phyloP scores from a whole-genome alignment of 2,329 filamentous ascomycete genomes.

The Ceratocystis cacaofunesta region DNA sequence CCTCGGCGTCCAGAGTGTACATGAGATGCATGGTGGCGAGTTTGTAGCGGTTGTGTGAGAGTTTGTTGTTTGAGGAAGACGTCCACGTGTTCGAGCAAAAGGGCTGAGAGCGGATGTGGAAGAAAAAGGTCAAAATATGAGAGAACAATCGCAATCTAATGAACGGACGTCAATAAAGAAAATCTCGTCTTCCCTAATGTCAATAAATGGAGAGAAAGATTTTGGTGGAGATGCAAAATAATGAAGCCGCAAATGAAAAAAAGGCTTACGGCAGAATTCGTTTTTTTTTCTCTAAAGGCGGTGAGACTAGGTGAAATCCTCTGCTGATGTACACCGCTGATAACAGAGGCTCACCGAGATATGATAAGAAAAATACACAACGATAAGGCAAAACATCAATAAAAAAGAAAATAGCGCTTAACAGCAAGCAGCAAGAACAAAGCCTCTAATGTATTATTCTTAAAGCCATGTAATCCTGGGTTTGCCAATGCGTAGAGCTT shows the following conservation, averaged over 20 bases:
- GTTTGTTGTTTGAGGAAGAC: neutral
- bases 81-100: neutral
- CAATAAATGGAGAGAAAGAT: neutral
- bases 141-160: neutral
- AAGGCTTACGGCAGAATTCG: constrained; percentile 13
- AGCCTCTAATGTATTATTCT: no score
- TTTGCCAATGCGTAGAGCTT: no score
- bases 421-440: no score
- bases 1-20: constrained; percentile 72
- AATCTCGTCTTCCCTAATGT: neutral
- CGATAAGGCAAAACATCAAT: constrained; percentile 1
- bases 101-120: neutral
- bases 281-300: constrained; percentile 13
- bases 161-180: neutral
- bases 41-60: constrained; percentile 1
- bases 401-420: neutral
- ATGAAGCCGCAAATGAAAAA: constrained; percentile 5
- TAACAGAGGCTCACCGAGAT: neutral
- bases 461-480: no score
- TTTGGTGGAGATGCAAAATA: constrained; percentile 14
- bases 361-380: constrained; percentile 9
- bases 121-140: neutral
- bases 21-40: constrained; percentile 42
- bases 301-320: constrained; percentile 5
- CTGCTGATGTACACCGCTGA: neutral